Evolutionary conservation across 331 rosid genomes (phyloP).

Genomic region (Telfairia occidentalis): DNA sequence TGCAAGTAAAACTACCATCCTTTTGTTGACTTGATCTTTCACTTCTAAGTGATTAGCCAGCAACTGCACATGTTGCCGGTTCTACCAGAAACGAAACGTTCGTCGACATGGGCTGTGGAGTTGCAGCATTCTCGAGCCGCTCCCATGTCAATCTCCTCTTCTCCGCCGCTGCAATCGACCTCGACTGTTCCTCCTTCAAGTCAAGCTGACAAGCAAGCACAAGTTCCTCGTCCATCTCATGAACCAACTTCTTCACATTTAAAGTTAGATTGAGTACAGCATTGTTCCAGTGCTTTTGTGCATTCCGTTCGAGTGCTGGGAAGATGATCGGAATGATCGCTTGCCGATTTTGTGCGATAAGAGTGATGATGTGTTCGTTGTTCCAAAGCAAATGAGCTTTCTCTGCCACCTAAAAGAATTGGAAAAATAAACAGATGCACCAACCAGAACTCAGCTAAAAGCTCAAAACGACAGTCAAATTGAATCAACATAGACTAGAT

Average conservation of each 20-base stretch:
- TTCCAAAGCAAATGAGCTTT: conserved; percentile 94
- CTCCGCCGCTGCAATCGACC: conserved; percentile 52
- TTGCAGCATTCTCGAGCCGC: conserved; percentile 58
- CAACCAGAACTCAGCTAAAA: neutral
- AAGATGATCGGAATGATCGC: conserved; percentile 71
- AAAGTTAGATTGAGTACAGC: conserved; percentile 82
- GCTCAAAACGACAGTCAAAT: neutral
- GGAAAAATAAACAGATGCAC: neutral
- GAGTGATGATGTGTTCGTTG: conserved; percentile 76
- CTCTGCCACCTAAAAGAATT: conserved; percentile 37
- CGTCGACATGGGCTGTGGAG: conserved; percentile 26
- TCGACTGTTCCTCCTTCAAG: conserved; percentile 54
- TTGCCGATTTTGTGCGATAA: conserved; percentile 64
- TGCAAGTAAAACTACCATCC: conserved; percentile 18
- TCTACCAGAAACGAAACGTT: conserved; percentile 40
- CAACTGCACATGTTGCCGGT: conserved; percentile 68
- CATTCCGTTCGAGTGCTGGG: conserved; percentile 68
- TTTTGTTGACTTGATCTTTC: conserved; percentile 9
- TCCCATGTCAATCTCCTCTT: conserved; percentile 72
- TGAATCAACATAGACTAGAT: neutral
- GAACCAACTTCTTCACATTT: conserved; percentile 60
- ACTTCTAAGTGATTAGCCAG: conserved; percentile 39
- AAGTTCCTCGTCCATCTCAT: conserved; percentile 85
- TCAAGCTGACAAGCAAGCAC: conserved; percentile 61
- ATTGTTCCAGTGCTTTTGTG: conserved; percentile 84